Evolutionary conservation across 75 land plant species (phyloP), one percentile per base, ranked within the genome.

Genomic region (Selaginella tamariscina): DNA sequence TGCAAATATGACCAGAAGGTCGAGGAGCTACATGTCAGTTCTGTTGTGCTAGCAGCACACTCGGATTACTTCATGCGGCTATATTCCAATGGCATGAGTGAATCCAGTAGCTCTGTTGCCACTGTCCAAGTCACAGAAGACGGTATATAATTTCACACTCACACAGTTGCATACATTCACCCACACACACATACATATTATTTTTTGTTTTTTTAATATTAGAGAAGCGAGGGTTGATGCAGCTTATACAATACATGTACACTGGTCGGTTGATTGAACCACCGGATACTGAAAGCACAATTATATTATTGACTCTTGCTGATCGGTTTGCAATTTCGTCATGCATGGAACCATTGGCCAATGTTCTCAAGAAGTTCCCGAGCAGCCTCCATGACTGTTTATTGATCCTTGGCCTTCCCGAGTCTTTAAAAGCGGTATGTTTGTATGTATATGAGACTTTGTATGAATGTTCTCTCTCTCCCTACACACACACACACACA

Each of bases 41-140:
- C 79, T 11, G 62, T 73, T 30, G 33, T 77, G 24, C 71, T 77
- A 33, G 79, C 79, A 24, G 75, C 79, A 20, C 75, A 77, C 62
- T 77, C 79, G 29, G 79, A 77, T 24, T 77, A 77, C 54, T 77
- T 77, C 67, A 77, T 68, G 79, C 63, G 67, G 2, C 70, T 77
- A 27, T 77, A 72, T 30, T 77, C 71, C 30, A 77, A 77, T 77
- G 79, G 79, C 67, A 77, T 77, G 79, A 77, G 71, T 65, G 79
- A 77, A 39, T 77, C 79, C 2, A 73, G 64, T 30, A 72, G 75
- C 28, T 66, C 31, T 24, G 56, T 68, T 64, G 79, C 67, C 27
- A 55, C 70, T 20, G 75, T 73, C 29, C 64, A 73, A 22, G 75
- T 77, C 57, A 73, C 70, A 27, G 76, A 77, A 68, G 79, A 73